Conservation (phyloP, 441 rosid genomes). For the Cnidoscolus chayamansa region DNA sequence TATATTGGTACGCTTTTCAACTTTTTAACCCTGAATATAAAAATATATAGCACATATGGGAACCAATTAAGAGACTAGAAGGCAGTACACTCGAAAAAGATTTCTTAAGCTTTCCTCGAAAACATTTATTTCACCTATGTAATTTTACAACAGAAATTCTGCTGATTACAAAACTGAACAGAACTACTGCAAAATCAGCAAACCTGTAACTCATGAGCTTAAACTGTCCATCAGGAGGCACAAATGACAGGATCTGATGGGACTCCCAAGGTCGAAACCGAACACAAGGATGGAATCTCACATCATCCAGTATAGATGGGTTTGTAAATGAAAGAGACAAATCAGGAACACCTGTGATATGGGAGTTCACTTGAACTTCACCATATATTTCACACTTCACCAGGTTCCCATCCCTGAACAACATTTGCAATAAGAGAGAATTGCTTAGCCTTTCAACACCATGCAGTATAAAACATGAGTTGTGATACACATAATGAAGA, state of each 20-base stretch:
- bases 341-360: constrained; percentile 92
- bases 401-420: constrained; percentile 71
- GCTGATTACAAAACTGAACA: neutral
- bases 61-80: neutral
- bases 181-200: constrained; percentile 12
- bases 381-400: constrained; percentile 90
- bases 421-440: constrained; percentile 23
- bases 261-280: constrained; percentile 95
- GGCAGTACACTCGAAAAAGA: constrained; percentile 1
- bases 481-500: neutral
- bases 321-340: constrained; percentile 81
- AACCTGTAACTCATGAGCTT: constrained; percentile 97
- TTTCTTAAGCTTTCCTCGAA: neutral
- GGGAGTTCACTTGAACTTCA: constrained; percentile 81
- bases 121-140: neutral
- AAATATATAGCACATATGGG: neutral
- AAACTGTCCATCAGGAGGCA: constrained; percentile 96
- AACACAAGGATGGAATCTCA: constrained; percentile 88
- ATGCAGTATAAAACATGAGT: constrained; percentile 3
- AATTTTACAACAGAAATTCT: neutral
- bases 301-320: constrained; percentile 72
- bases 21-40: constrained; percentile 56
- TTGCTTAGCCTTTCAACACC: constrained; percentile 10
- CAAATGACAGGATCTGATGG: constrained; percentile 82
- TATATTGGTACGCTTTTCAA: constrained; percentile 80